Conservation (phyloP, 1,284 basidiomycete genomes). For the Golubevia pallescens region DNA sequence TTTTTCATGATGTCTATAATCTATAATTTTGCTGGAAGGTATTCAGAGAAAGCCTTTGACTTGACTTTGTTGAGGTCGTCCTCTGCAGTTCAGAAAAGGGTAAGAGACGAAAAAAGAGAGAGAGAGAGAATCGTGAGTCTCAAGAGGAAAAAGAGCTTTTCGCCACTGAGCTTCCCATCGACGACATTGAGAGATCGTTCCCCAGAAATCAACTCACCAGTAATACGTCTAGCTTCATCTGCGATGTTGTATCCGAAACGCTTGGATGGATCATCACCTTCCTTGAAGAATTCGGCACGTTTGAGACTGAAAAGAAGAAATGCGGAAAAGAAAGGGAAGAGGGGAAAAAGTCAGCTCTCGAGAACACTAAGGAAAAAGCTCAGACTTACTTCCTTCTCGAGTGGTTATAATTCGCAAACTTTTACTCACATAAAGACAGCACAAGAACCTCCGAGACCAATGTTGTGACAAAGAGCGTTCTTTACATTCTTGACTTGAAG, state of each 20-base stretch:
- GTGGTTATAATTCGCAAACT: background rate
- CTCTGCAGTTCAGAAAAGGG: too few species aligned
- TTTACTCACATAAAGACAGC: conserved; percentile 31
- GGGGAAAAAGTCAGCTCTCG: background rate
- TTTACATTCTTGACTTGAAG: conserved; percentile 72
- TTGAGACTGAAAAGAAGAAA: conserved; percentile 13
- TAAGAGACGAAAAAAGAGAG: background rate
- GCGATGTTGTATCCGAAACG: conserved; percentile 52
- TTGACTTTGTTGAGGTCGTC: conserved; percentile 46
- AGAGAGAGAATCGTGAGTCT: background rate
- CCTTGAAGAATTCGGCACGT: conserved; percentile 41
- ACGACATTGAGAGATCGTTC: background rate
- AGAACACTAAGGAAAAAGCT: background rate
- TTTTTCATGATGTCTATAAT: too few species aligned
- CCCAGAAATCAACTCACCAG: conserved; percentile 6
- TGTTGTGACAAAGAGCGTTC: conserved; percentile 80
- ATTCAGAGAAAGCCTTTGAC: conserved; percentile 47
- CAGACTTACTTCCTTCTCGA: background rate
- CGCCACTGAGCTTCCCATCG: too few species aligned
- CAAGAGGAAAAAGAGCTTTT: background rate
- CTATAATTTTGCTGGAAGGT: conserved; percentile 19
- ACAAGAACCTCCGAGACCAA: conserved; percentile 73
- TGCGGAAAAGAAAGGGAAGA: background rate
- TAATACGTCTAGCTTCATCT: conserved; percentile 35
- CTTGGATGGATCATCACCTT: conserved; percentile 28